These are phyloP conservation scores for Medicago ruthenica DNA, from an alignment of 306 rosid species.

Conservation along the genomic window DNA sequence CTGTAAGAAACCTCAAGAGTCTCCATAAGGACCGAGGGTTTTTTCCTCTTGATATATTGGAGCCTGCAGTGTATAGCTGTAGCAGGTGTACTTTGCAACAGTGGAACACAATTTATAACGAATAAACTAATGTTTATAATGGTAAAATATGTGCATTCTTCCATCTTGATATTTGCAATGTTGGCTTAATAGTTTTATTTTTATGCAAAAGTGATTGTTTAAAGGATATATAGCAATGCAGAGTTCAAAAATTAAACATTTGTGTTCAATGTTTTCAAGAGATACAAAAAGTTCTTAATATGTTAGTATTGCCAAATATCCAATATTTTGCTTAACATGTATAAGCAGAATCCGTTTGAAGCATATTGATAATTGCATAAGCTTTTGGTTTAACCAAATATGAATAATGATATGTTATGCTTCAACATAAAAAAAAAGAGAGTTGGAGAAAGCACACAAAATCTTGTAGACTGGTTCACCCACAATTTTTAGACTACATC, in stretches of 20 bases:
- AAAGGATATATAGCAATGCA: neutral
- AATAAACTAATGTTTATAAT: conserved; percentile 64
- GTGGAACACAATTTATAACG: conserved; percentile 45
- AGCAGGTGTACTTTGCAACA: conserved; percentile 45
- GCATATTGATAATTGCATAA: neutral
- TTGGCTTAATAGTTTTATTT: neutral
- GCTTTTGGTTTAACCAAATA: too few relatives aligned
- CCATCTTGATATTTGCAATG: neutral
- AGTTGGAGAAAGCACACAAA: too few relatives aligned
- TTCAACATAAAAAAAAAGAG: too few relatives aligned
- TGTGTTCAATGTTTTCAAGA: neutral
- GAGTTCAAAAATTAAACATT: neutral
- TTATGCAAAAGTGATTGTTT: conserved; percentile 4
- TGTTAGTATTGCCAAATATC: neutral
- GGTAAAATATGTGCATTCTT: conserved; percentile 41
- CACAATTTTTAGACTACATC: too few relatives aligned
- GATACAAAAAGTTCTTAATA: neutral
- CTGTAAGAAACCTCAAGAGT: conserved; percentile 75
- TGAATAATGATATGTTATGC: too few relatives aligned
- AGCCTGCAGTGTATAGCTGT: conserved; percentile 58
- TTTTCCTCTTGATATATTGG: conserved; percentile 34
- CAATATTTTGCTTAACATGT: neutral
- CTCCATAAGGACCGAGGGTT: conserved; percentile 54
- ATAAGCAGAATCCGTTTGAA: neutral
- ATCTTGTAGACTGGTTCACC: too few relatives aligned